phyloP scores from a whole-genome alignment of 805 yeast species.

The Saccharomycopsis malanga region DNA sequence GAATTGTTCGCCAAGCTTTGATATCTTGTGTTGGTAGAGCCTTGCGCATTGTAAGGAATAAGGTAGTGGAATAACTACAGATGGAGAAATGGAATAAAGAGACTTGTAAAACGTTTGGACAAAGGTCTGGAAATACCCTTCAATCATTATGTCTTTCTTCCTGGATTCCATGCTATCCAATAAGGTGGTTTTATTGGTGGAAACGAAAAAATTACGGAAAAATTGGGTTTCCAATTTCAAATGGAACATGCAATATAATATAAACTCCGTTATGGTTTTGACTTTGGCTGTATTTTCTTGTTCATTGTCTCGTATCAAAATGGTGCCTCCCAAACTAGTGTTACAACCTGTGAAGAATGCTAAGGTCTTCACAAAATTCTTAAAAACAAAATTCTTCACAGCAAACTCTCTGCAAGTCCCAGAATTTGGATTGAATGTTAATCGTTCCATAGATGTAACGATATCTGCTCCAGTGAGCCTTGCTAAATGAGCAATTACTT shows the following conservation, averaged over 20 bases:
- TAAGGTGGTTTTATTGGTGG: slow-evolving; percentile 16
- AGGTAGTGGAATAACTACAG: slow-evolving; percentile 73
- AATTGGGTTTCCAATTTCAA: slow-evolving; percentile 71
- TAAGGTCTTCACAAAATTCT: slow-evolving; percentile 56
- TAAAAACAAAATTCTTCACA: slow-evolving; percentile 55
- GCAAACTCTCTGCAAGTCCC: slow-evolving; percentile 73
- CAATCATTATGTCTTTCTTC: neutral
- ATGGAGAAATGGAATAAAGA: slow-evolving; percentile 74
- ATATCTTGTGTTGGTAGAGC: no score
- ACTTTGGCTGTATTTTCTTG: slow-evolving; percentile 53
- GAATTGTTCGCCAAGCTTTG: no score
- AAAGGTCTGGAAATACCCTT: slow-evolving; percentile 33
- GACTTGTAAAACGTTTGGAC: slow-evolving; percentile 38
- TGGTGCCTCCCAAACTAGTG: slow-evolving; percentile 68
- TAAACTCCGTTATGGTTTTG: slow-evolving; percentile 72
- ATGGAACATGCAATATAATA: slow-evolving; percentile 70
- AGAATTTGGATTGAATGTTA: slow-evolving; percentile 61
- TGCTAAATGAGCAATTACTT: slow-evolving; percentile 71
- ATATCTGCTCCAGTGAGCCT: slow-evolving; percentile 78
- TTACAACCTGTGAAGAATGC: slow-evolving; percentile 73
- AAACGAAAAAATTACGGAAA: slow-evolving; percentile 31
- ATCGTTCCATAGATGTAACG: slow-evolving; percentile 75
- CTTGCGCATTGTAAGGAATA: slow-evolving; percentile 49
- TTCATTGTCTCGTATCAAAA: slow-evolving; percentile 73
- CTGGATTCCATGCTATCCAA: neutral